Base-by-base conservation (phyloP, 1,284 basidiomycete genomes). In the Ceratorhiza oryzae-sativae region DNA sequence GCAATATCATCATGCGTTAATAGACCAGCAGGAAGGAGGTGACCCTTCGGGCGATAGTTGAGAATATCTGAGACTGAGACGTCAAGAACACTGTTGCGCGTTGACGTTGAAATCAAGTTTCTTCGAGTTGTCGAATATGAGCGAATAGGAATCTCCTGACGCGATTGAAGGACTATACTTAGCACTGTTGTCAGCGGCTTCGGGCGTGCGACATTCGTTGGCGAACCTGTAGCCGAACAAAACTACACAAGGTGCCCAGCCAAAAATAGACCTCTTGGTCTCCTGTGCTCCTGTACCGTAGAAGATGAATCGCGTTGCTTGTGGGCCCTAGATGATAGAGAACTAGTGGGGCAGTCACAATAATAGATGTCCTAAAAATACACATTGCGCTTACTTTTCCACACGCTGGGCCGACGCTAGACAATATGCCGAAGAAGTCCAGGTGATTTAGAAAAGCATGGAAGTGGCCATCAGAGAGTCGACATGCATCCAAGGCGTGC, bases 241-340 rank as follows among this genome's bases (percentile, higher is more conserved):
- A n/a, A 23, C n/a, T n/a, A 10, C 56, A 59, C 39, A 41, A 39
- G 56, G 32, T 32, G 3, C 12, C 1, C 18, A 12, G 56, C 34
- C 56, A 59, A 59, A 59, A 59, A 59, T 59, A 59, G 56, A n/a
- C 30, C 32, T 55, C 13, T 15, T 36, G 12, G 12, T 18, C 20
- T 59, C 23, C 20, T 27, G 1, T 15, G 20, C 56, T 8, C 32
- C 9, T n/a, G 32, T 20, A 3, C 56, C n/a, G 56, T 30, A 18
- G 51, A 12, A 15, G 51, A 12, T 10, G 53, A 51, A 51, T 12
- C 25, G 4, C 30, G 23, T 12, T 12, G 53, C 53, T 55, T 12
- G 30, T 32, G 53, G 53, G 12, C 36, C 10, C 2, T 12, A 32
- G 15, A 34, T 36, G 53, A 55, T 18, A 55, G n/a, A 32, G 32